These are phyloP conservation scores for Lobosporangium transversale DNA, from an alignment of 192 early-diverging fungal species.

Conservation along the genomic window DNA sequence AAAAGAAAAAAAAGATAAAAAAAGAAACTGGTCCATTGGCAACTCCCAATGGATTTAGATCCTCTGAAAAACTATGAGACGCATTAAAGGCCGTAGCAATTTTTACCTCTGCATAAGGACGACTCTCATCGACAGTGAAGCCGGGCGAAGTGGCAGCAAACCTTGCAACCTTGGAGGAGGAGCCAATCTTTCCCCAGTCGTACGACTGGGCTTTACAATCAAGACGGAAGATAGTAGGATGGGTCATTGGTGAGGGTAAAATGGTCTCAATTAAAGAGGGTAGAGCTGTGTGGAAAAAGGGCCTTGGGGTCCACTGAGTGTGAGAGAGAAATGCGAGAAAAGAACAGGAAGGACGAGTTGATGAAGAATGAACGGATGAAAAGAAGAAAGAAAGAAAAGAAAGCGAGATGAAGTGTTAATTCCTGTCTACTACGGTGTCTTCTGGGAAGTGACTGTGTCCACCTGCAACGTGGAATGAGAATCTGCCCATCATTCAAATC, in stretches of 20 bases:
- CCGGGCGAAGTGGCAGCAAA: conserved; percentile 72
- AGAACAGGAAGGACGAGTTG: neutral
- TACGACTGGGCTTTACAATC: conserved; percentile 86
- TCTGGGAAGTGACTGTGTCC: no score
- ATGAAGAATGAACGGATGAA: neutral
- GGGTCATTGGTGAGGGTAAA: conserved; percentile 13
- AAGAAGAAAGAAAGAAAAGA: conserved; percentile 4
- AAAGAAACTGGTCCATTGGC: neutral
- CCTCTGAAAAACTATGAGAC: neutral
- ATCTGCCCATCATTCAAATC: no score
- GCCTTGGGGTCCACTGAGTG: neutral
- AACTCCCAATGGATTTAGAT: neutral
- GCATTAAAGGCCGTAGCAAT: no score
- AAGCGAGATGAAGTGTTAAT: neutral
- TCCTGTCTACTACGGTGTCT: neutral
- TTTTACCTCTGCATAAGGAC: conserved; percentile 95
- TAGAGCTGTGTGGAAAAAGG: neutral
- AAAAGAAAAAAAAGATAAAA: neutral
- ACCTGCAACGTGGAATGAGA: neutral
- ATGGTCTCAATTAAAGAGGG: neutral
- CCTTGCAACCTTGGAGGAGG: conserved; percentile 83
- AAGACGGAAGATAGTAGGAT: conserved; percentile 66
- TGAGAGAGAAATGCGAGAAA: neutral
- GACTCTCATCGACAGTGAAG: conserved; percentile 64
- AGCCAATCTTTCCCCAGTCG: conserved; percentile 95